phyloP scores from a whole-genome alignment of 495 filamentous ascomycete genomes.

The Staphylotrichum tortipilum region DNA sequence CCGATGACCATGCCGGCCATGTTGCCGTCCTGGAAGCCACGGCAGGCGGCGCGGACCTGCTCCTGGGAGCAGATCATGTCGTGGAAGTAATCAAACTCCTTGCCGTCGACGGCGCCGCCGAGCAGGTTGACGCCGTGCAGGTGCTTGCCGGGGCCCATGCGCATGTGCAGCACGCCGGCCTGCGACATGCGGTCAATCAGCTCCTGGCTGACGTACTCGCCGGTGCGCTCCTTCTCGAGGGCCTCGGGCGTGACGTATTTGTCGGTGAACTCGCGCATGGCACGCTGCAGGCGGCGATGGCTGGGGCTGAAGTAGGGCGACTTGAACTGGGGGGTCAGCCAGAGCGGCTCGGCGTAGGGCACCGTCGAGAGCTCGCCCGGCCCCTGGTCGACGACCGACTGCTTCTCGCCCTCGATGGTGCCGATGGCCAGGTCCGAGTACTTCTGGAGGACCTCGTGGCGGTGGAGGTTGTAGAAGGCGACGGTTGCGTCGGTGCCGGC shows the following conservation, averaged over 20 bases:
- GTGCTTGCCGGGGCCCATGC: conserved; percentile 76
- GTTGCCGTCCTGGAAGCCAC: conserved; percentile 56
- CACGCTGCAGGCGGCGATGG: conserved; percentile 61
- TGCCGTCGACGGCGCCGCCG: conserved; percentile 60
- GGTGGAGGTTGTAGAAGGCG: conserved; percentile 89
- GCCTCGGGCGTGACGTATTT: conserved; percentile 64
- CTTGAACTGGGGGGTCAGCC: conserved; percentile 72
- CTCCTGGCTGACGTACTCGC: conserved; percentile 65
- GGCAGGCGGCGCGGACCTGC: conserved; percentile 55
- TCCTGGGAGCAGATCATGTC: conserved; percentile 73
- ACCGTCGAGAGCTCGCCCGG: conserved; percentile 64
- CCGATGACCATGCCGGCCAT: conserved; percentile 76
- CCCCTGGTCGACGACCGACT: conserved; percentile 62
- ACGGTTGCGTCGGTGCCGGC: conserved; percentile 78
- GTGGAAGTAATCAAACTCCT: conserved; percentile 85
- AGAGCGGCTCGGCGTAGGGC: conserved; percentile 74
- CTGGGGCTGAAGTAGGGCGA: conserved; percentile 75
- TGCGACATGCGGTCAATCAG: conserved; percentile 70
- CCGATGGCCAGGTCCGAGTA: conserved; percentile 71
- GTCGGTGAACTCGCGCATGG: conserved; percentile 67
- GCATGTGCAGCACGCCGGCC: conserved; percentile 69
- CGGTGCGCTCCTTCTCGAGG: conserved; percentile 66
- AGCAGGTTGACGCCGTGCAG: conserved; percentile 61
- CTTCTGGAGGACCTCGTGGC: conserved; percentile 77
- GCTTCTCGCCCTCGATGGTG: conserved; percentile 62